Base-by-base conservation (phyloP, 495 filamentous ascomycete species). In the Xylaria sp. region DNA sequence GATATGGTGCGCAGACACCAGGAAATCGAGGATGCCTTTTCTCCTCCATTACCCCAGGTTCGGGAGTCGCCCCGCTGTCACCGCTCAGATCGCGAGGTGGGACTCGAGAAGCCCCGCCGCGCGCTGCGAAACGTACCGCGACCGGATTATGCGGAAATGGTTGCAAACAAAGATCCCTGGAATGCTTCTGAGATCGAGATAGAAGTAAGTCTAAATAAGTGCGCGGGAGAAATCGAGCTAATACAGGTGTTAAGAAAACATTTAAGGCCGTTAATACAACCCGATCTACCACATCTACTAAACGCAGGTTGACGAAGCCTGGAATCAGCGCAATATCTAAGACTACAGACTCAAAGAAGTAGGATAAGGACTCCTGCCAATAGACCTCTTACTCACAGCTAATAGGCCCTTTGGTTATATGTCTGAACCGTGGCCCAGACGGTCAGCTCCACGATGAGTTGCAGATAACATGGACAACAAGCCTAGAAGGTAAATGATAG, bases 131-230 rank as follows among this genome's bases (percentile, higher is more conserved):
- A 72, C 37, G 68, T 75, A 1, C 72, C 53, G 15, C 75, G 77
- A 35, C 77, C 70, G n/a, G 77, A 79, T 40, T 79, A 79, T 48
- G 77, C 77, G 12, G 77, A 77, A 35, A 55, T 79, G 50, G 72
- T 77, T 40, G 77, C 77, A 2, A 74, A 75, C 43, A 75, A 74
- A 44, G 74, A 76, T 40, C 77, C 77, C 4, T 75, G 77, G 77
- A 75, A 74, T 52, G n/a, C 67, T 5, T 68, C 71, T 8, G 76
- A 78, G 24, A 46, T 6, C 1, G 75, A 77, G 12, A 68, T 53
- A 43, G 77, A 79, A n/a, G 77, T 79, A 31, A 2, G 66, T 40
- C 26, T 29, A 15, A 37, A 11, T 26, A 40, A 50, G 35, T 19
- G 44, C 46, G 19, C 9, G 9, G 4, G 17, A 58, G 37, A 1